Evolutionary conservation across 2,329 filamentous ascomycete species (phyloP), one percentile per base, ranked within the genome.

Genomic region (Huntiella moniliformis): DNA sequence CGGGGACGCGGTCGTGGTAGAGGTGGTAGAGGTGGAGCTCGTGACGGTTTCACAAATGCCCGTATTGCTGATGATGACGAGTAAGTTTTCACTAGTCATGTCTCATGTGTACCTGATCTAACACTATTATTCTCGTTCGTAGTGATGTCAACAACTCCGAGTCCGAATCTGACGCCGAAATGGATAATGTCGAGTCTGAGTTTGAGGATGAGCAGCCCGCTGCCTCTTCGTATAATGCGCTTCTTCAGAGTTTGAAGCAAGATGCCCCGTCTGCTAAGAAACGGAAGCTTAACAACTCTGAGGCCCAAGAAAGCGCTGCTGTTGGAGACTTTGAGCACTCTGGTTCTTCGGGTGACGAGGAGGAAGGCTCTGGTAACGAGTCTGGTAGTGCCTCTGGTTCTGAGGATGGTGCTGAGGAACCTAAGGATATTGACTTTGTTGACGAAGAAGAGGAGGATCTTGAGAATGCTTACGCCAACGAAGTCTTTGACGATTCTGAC

Each of bases 211-310:
- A 64, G 46, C 54, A 55, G 17, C 55, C 50, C 4, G 44, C 60
- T n/a, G 51, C 56, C 36, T 38, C 57, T 4, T 68, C 75, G 3
- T 79, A 79, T 52, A 62, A 69, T 59, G 63, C 70, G 5, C 61
- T 79, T 5, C 62, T 79, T 54, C 67, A 76, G 54, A 76, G 70
- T 48, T 61, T 79, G 42, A 62, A 65, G 2, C 43, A 46, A 34
- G 47, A 46, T 16, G 60, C 56, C 3, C 67, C 65, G 2, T 66
- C 63, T 37, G 60, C 68, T 1, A 79, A 79, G 55, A 65, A 72
- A 56, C 65, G 74, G 47, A 79, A 77, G 54, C 52, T 77, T 6
- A 65, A 67, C 17, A 63, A 68, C 42, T 51, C 50, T 40, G 52
- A 54, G 43, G 38, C 49, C 33, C 36, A 54, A 40, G 44, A 54